phyloP scores from a whole-genome alignment of 2,329 filamentous ascomycete genomes.

The Aureobasidium sp. region DNA sequence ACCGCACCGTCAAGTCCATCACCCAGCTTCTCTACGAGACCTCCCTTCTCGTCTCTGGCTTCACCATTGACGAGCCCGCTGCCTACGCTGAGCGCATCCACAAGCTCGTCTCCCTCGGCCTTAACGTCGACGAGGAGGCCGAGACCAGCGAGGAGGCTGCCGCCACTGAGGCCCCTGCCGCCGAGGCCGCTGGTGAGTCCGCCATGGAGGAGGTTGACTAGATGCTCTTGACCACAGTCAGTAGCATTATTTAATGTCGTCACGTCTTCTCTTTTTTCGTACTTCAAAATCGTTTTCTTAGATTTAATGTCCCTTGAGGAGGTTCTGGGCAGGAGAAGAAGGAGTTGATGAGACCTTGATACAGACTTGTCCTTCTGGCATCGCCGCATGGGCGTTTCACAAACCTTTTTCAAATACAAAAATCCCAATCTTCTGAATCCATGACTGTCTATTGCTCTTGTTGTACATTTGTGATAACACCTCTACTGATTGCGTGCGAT shows the following conservation, averaged over 20 bases:
- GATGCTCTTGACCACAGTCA: constrained; percentile 21
- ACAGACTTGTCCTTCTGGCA: constrained; percentile 5
- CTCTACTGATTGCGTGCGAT: neutral
- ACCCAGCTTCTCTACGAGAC: constrained; percentile 98
- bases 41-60: constrained; percentile 93
- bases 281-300: constrained; percentile 3
- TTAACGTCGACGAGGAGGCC: constrained; percentile 93
- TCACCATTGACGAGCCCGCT: constrained; percentile 98
- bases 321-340: neutral
- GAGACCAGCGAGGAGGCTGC: constrained; percentile 57
- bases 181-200: constrained; percentile 68
- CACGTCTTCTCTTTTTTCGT: constrained; percentile 13
- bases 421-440: neutral
- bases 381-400: constrained; percentile 9
- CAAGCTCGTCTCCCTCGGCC: constrained; percentile 95
- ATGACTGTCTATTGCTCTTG: neutral
- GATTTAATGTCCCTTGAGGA: constrained; percentile 7
- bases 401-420: constrained; percentile 2
- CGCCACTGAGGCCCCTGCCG: constrained; percentile 52
- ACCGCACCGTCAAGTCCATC: constrained; percentile 98
- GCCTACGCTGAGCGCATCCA: constrained; percentile 98
- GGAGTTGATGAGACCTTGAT: constrained; percentile 8
- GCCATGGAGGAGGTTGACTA: constrained; percentile 99
- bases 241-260: constrained; percentile 13
- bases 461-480: neutral